Base-by-base conservation (phyloP, 192 early-diverging fungal genomes). In the Umbelopsis sp. region DNA sequence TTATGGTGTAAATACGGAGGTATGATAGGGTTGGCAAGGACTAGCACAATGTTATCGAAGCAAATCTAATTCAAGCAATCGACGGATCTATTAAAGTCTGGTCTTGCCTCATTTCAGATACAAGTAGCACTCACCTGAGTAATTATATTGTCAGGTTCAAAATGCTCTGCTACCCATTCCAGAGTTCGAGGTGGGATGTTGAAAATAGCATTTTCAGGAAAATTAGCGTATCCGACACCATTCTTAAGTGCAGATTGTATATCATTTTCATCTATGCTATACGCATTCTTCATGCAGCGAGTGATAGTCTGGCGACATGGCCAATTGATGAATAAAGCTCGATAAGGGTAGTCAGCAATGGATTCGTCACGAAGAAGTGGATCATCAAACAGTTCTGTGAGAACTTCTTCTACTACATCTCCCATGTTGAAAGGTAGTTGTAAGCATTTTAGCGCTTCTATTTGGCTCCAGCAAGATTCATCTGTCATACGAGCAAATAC, bases 401-500 rank as follows among this genome's bases (percentile, higher is more conserved):
- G 33, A 12, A 61, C 55, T 27, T 61, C 55, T 61, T 61, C 55
- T 16, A 49, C 66, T 12, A 67, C 48, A 46, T 46, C 23, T 13
- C 37, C 66, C 9, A 49, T 49, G 35, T 67, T 33, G 35, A 67
- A 67, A 4, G 66, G 48, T 12, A 67, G 44, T 15, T 67, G 66
- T 18, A 67, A 21, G 66, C 11, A 49, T 20, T 67, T 67, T 9
- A 67, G 35, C 15, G 66, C 45, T 49, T 67, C 66, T 10, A 67
- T 67, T 20, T 67, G 66, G 25, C 48, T 46, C 66, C 66, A 67
- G 44, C 66, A 67, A 20, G 45, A 45, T 27, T 67, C 66, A 46
- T 67, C 66, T 0, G 46, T 67, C 66, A 67, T 67, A 20, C 66
- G 66, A 18, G 66, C 45, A 33, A 67, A 67, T 18, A 67, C 66